phyloP scores from a whole-genome alignment of 768 basidiomycete genomes.

The Hygrophoropsis aurantiaca region DNA sequence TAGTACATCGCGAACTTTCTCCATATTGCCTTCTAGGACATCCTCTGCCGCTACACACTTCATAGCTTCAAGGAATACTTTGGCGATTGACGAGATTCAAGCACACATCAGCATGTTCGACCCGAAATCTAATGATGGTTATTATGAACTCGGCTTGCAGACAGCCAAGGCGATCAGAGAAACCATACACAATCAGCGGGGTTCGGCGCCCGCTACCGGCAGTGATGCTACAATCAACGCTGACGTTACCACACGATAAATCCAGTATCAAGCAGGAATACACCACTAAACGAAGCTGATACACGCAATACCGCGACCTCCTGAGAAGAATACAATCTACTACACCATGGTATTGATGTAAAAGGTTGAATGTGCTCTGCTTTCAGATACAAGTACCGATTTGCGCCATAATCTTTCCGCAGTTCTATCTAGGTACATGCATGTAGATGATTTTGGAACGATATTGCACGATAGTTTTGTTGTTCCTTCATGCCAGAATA shows the following conservation, averaged over 20 bases:
- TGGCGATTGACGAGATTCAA: slow-evolving; percentile 73
- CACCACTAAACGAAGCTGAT: no score
- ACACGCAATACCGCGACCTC: slow-evolving; percentile 1
- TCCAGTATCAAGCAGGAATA: no score
- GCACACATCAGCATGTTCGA: slow-evolving; percentile 92
- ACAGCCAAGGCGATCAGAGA: slow-evolving; percentile 63
- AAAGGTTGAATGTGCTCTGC: slow-evolving; percentile 2
- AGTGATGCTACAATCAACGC: slow-evolving; percentile 6
- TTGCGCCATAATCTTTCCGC: no score
- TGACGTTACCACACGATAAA: slow-evolving; percentile 9
- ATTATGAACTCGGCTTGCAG: slow-evolving; percentile 79
- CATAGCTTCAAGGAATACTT: slow-evolving; percentile 59
- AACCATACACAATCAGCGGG: slow-evolving; percentile 40
- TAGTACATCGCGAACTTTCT: slow-evolving; percentile 67
- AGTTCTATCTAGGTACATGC: no score
- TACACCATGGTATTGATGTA: slow-evolving; percentile 10
- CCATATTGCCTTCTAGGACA: slow-evolving; percentile 61
- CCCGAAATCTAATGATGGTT: slow-evolving; percentile 81
- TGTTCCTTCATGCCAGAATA: no score
- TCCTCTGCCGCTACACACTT: slow-evolving; percentile 55
- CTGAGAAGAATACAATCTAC: slow-evolving; percentile 5
- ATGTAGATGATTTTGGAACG: no score
- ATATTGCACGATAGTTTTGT: no score
- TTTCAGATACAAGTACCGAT: no score
- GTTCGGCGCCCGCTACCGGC: slow-evolving; percentile 7